Conservation (phyloP, 1,139 yeast genomes). For the Hanseniaspora sp. region DNA sequence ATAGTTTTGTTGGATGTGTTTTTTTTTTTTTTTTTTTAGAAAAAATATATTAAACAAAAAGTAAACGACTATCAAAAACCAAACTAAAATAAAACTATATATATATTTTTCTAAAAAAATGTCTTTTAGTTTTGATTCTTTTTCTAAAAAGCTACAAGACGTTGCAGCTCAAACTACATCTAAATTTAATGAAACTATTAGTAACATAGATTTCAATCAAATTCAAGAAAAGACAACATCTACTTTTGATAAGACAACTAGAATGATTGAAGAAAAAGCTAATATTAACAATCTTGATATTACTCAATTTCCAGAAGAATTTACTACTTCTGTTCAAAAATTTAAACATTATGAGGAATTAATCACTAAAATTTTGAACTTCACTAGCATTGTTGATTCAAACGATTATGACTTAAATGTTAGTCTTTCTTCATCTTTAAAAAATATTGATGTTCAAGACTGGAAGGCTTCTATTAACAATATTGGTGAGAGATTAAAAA, state of each 20-base stretch:
- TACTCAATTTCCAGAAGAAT: slow-evolving; percentile 76
- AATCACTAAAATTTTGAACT: slow-evolving; percentile 60
- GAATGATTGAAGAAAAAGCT: slow-evolving; percentile 66
- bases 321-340: slow-evolving; percentile 59
- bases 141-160: slow-evolving; percentile 20
- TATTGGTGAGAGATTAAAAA: slow-evolving; percentile 20
- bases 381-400: slow-evolving; percentile 59
- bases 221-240: slow-evolving; percentile 36
- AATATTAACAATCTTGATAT: slow-evolving; percentile 63
- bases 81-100: no score
- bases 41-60: background rate
- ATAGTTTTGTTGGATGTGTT: no score
- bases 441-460: slow-evolving; percentile 11
- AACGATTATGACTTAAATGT: slow-evolving; percentile 58
- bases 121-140: slow-evolving; percentile 19
- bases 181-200: slow-evolving; percentile 26
- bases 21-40: no score
- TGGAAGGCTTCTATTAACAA: slow-evolving; percentile 55
- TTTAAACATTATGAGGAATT: slow-evolving; percentile 66
- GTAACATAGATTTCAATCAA: slow-evolving; percentile 28
- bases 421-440: background rate
- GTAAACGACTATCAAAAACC: background rate
- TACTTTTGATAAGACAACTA: slow-evolving; percentile 70
- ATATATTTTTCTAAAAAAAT: slow-evolving; percentile 3
- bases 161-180: slow-evolving; percentile 25